Evolutionary conservation across 2,329 filamentous ascomycete genomes (phyloP).

Genomic region (Cordyceps cicadae): DNA sequence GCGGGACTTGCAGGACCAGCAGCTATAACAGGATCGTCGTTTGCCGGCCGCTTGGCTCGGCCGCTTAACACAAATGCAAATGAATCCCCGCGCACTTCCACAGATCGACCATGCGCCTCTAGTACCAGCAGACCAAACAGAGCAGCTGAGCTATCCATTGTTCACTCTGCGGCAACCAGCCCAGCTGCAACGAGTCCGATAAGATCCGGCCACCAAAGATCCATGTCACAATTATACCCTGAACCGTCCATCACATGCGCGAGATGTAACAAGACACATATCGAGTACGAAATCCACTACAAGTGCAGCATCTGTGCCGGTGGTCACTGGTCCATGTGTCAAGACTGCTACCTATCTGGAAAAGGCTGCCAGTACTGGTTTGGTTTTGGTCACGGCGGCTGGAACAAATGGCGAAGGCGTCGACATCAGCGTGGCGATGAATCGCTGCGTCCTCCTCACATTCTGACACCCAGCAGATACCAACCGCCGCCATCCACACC

Average conservation of each 20-base stretch:
- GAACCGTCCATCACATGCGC: constrained; percentile 71
- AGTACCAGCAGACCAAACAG: constrained; percentile 20
- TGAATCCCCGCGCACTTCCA: constrained; percentile 1
- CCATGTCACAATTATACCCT: constrained; percentile 44
- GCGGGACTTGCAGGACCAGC: constrained; percentile 12
- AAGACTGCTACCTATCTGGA: constrained; percentile 68
- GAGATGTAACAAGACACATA: constrained; percentile 59
- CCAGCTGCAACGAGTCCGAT: constrained; percentile 24
- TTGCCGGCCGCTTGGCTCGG: constrained; percentile 7
- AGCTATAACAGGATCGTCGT: constrained; percentile 1
- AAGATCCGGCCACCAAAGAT: constrained; percentile 29
- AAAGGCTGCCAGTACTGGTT: constrained; percentile 81
- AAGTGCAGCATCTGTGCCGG: constrained; percentile 64
- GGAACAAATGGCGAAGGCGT: constrained; percentile 54
- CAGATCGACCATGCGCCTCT: constrained; percentile 14
- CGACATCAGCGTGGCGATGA: constrained; percentile 29
- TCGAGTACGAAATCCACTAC: constrained; percentile 82
- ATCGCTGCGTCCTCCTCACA: constrained; percentile 43
- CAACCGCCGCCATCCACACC: constrained; percentile 39
- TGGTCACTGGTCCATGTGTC: constrained; percentile 71
- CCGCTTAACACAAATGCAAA: neutral
- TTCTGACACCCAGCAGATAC: constrained; percentile 51
- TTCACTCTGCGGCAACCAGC: constrained; percentile 24
- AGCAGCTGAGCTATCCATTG: constrained; percentile 34
- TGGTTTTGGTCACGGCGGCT: constrained; percentile 71